Base-by-base conservation (phyloP, 1,139 yeast genomes). In the Citeromyces siamensis region DNA sequence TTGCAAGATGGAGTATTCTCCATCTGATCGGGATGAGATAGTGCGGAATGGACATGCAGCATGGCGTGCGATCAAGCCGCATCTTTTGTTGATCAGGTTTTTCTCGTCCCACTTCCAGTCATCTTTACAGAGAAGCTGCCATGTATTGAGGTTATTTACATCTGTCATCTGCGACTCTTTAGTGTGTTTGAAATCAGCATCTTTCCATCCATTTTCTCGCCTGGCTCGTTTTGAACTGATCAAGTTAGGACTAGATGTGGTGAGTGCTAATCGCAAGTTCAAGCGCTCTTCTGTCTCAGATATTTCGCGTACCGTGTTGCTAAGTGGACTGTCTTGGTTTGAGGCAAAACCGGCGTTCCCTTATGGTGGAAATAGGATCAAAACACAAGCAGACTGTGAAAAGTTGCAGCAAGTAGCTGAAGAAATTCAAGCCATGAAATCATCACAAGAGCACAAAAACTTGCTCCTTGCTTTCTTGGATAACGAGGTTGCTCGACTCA, bases 21-120 rank as follows among this genome's bases (percentile, higher is more conserved):
- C 98, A 12, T 76, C 94, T 37, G 79, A 82, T 56, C 76, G 74
- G 46, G 65, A 64, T 33, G 66, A 62, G 7, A 66, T 78, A n/a
- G 69, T 73, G 41, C 68, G 68, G 44, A 56, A 64, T 26, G 75
- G 85, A 1, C 55, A 58, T 4, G 43, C 55, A 4, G 73, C 74
- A 0, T 62, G 66, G 6, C 60, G 66, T 37, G 56, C 65, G n/a
- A 65, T 85, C 46, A 79, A 77, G 40, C 84, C 94, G 1, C 97
- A 90, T 53, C 58, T 73, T 36, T 67, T 70, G 43, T 65, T 90
- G 19, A 73, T 84, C 38, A 63, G 74, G 38, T 70, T 86, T 50
- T 69, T 90, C 47, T 59, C 77, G 3, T 80, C 94, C n/a, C 80
- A 77, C 49, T 83, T 86, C 58, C 86, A 85, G 52, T 86, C 95